Conservation (phyloP, 148 eudicot genomes). For the Talinum fruticosum region DNA sequence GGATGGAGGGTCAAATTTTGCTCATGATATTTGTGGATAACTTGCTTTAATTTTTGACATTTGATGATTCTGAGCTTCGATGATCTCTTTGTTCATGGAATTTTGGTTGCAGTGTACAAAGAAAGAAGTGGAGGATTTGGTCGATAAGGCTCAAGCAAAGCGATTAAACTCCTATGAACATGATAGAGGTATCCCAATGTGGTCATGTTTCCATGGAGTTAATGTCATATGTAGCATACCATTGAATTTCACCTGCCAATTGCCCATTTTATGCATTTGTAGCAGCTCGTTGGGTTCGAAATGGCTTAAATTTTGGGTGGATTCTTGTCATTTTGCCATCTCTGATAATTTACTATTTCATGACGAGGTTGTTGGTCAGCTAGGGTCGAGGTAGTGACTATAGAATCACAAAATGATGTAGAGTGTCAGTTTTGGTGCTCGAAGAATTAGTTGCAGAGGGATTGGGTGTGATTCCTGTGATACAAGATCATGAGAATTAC, state of each 20-base stretch:
- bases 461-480: background rate
- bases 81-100: background rate
- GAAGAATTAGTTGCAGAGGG: background rate
- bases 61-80: conserved; percentile 2
- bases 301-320: too few species aligned
- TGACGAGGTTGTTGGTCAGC: background rate
- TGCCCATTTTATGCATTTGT: too few species aligned
- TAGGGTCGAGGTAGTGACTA: background rate
- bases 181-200: conserved; percentile 43
- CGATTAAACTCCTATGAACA: conserved; percentile 83
- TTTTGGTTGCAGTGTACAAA: conserved; percentile 54
- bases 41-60: background rate
- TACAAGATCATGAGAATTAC: background rate
- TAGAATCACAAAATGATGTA: background rate
- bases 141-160: conserved; percentile 92
- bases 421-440: background rate
- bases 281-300: too few species aligned
- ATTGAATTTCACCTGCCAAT: too few species aligned
- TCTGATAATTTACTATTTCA: background rate
- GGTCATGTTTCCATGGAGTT: background rate
- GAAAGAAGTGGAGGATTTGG: conserved; percentile 93
- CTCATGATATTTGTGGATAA: background rate
- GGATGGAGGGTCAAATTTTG: conserved; percentile 60
- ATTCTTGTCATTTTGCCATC: background rate
- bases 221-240: background rate